These are phyloP conservation scores for Penicillium digitatum DNA, from an alignment of 2,329 filamentous ascomycete genomes.

Conservation along the genomic window DNA sequence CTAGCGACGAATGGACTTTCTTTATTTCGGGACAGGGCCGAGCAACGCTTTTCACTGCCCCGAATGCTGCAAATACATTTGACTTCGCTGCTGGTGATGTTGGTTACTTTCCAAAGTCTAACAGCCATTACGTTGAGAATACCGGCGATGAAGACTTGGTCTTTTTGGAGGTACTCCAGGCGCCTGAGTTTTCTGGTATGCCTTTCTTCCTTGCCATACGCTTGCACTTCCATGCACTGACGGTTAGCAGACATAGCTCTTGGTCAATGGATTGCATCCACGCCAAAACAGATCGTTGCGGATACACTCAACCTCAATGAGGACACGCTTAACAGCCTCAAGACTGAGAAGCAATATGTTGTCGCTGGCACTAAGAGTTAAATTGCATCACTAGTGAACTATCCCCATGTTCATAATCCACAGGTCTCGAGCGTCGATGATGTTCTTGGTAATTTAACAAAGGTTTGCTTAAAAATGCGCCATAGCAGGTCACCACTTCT, in stretches of 20 bases:
- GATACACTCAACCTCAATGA: slow-evolving; percentile 52
- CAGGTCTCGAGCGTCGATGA: neutral
- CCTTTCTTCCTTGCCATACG: neutral
- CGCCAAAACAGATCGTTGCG: slow-evolving; percentile 55
- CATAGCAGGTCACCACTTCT: neutral
- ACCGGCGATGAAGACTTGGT: slow-evolving; percentile 68
- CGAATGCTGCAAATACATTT: slow-evolving; percentile 67
- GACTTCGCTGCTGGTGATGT: slow-evolving; percentile 73
- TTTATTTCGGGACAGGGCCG: slow-evolving; percentile 69
- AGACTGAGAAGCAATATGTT: slow-evolving; percentile 47
- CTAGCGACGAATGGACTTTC: slow-evolving; percentile 76
- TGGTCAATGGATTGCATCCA: slow-evolving; percentile 49
- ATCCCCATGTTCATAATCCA: neutral
- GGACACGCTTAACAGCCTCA: slow-evolving; percentile 38
- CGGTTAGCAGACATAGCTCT: slow-evolving; percentile 44
- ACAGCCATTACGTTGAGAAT: slow-evolving; percentile 80
- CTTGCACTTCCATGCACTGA: neutral
- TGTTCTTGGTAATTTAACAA: neutral
- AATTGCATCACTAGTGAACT: neutral
- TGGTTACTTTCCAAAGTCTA: slow-evolving; percentile 70
- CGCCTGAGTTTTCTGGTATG: slow-evolving; percentile 57
- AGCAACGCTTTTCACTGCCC: slow-evolving; percentile 69
- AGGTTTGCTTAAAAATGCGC: neutral
- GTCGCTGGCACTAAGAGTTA: slow-evolving; percentile 30
- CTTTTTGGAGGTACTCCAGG: slow-evolving; percentile 71